Base-by-base conservation (phyloP, 306 rosid genomes). In the Cicer yamashitae region DNA sequence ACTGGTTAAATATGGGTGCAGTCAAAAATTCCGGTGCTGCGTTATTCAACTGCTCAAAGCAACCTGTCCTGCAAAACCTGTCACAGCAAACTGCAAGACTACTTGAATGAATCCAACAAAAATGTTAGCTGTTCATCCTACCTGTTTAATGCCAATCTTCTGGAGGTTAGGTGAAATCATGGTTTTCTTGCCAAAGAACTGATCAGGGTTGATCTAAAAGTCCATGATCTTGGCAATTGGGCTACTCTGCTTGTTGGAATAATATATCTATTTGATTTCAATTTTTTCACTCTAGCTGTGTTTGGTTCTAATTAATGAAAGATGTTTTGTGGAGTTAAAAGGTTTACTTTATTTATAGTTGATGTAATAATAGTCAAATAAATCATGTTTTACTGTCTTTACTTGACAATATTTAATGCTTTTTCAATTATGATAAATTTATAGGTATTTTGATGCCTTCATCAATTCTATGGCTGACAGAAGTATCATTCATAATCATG, bases 1-100 rank as follows among this genome's bases (percentile, higher is more conserved):
- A 25, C 54, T 43, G 80, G 68, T 81, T 77, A 74, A 71, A 44
- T 77, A 63, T 74, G 6, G 44, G 53, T 44, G 85, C 81, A 52
- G 85, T 84, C 67, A 63, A 67, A 56, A 73, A 73, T 76, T 73
- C 61, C 38, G 81, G 81, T 74, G 77, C 79, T 79, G 84, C 43
- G 60, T 43, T 74, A 74, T 74, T 74, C 83, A 73, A 83, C 85
- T 80, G 75, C 83, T 75, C 70, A 68, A 77, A 70, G 84, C 71
- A 53, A 63, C 67, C 52, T 75, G 68, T 67, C 70, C 58, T 75
- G 71, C 75, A 20, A 78, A 76, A 71, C 82, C 80, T 38, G 71
- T 75, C 77, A 64, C 68, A 72, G 76, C 50, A 66, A 59, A 77
- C 86, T 81, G 80, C 84, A 67, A 57, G 75, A 20, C 58, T 48